phyloP scores from a whole-genome alignment of 345 rosid species.

The Citrus unshiu region DNA sequence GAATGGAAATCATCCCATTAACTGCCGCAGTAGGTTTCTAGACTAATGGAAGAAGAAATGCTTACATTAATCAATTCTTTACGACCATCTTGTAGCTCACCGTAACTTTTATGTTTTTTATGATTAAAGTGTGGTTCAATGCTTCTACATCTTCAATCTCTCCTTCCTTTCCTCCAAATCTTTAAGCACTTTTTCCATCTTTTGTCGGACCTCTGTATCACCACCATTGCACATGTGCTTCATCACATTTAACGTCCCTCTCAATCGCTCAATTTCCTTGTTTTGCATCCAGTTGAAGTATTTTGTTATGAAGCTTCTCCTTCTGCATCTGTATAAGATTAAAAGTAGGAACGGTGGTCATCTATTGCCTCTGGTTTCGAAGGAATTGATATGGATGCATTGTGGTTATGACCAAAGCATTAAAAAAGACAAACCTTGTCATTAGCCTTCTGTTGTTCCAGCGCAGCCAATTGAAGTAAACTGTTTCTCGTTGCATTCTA shows the following conservation, averaged over 20 bases:
- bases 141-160: constrained; percentile 64
- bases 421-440: constrained; percentile 54
- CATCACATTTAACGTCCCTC: constrained; percentile 59
- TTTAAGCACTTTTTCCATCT: constrained; percentile 51
- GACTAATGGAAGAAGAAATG: constrained; percentile 6
- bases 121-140: constrained; percentile 55
- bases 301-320: constrained; percentile 61
- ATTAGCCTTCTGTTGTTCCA: constrained; percentile 75
- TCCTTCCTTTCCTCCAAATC: constrained; percentile 79
- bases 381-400: constrained; percentile 1
- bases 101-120: constrained; percentile 78
- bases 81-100: constrained; percentile 89
- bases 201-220: constrained; percentile 58
- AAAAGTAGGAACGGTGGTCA: constrained; percentile 8
- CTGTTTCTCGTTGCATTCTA: constrained; percentile 60
- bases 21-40: neutral
- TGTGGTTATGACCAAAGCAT: constrained; percentile 5
- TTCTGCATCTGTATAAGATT: constrained; percentile 56
- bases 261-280: constrained; percentile 77
- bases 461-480: constrained; percentile 64
- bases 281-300: constrained; percentile 62
- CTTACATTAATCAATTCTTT: constrained; percentile 76
- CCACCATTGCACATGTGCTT: constrained; percentile 61
- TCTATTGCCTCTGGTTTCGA: constrained; percentile 2
- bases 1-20: neutral